These are phyloP conservation scores for Anethum foeniculum DNA, from an alignment of 140 eudicot genomes.

Conservation along the genomic window DNA sequence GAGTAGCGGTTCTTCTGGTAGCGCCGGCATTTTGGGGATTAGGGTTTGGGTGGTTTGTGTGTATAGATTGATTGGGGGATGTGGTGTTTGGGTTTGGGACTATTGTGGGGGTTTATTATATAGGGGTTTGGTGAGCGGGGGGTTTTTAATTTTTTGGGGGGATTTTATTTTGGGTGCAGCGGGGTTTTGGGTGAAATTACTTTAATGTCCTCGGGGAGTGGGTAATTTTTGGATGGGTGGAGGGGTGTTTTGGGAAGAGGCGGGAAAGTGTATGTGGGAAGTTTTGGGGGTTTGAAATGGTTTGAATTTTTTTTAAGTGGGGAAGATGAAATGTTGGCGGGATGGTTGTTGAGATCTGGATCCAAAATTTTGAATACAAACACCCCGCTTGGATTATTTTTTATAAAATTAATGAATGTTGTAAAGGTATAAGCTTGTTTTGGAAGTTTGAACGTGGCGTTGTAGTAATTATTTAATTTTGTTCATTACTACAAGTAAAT, in stretches of 20 bases:
- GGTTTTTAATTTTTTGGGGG: background rate
- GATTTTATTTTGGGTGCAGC: background rate
- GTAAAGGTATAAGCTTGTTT: background rate
- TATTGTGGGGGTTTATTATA: background rate
- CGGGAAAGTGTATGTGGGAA: background rate
- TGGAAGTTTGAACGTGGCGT: background rate
- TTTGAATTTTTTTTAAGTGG: background rate
- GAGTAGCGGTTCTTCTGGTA: constrained; percentile 4
- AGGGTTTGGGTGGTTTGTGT: background rate
- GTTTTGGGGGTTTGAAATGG: background rate
- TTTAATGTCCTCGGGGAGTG: background rate
- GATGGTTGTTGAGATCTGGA: background rate
- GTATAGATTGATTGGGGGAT: background rate
- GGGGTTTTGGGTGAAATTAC: background rate
- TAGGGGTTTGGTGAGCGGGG: background rate
- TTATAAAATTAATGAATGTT: too few species aligned
- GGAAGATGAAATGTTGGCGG: background rate
- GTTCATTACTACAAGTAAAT: too few species aligned
- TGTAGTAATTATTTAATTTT: too few species aligned
- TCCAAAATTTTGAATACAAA: background rate
- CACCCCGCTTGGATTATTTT: background rate
- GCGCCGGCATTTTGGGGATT: constrained; percentile 4
- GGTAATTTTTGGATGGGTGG: background rate
- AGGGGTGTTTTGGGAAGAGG: background rate
- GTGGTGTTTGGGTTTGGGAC: background rate